These are phyloP conservation scores for Penicillium sp. DNA, from an alignment of 2,329 filamentous ascomycete species.

Conservation along the genomic window DNA sequence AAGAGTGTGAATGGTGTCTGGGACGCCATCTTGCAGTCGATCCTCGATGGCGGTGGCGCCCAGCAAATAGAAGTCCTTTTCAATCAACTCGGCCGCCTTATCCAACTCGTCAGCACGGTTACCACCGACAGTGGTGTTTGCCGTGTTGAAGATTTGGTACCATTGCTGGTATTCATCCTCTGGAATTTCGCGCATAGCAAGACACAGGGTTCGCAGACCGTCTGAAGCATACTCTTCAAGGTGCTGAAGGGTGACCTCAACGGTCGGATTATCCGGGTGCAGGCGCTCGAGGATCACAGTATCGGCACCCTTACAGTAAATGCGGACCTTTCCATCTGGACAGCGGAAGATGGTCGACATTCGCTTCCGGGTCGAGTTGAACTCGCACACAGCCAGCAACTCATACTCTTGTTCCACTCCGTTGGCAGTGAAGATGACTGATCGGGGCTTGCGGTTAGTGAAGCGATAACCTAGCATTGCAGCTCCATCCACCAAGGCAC, in stretches of 20 bases:
- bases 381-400: slow-evolving; percentile 94
- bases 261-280: slow-evolving; percentile 77
- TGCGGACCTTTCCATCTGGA: slow-evolving; percentile 89
- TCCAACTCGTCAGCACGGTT: slow-evolving; percentile 93
- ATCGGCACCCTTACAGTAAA: slow-evolving; percentile 95
- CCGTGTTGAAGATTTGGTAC: slow-evolving; percentile 82
- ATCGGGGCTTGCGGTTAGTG: slow-evolving; percentile 81
- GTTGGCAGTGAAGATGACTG: slow-evolving; percentile 78
- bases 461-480: slow-evolving; percentile 85
- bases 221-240: slow-evolving; percentile 99
- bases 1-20: slow-evolving; percentile 95
- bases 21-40: slow-evolving; percentile 92
- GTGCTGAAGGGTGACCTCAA: slow-evolving; percentile 88
- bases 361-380: slow-evolving; percentile 94
- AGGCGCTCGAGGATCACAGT: slow-evolving; percentile 95
- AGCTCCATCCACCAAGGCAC: slow-evolving; percentile 92
- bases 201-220: slow-evolving; percentile 87
- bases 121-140: slow-evolving; percentile 85
- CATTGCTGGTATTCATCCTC: slow-evolving; percentile 89
- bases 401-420: slow-evolving; percentile 80
- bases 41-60: slow-evolving; percentile 98
- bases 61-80: slow-evolving; percentile 85
- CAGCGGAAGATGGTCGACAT: slow-evolving; percentile 98
- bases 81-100: slow-evolving; percentile 94
- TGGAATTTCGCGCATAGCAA: slow-evolving; percentile 90